phyloP scores from a whole-genome alignment of 305 asterid species.

The Fraxinus paxiana region DNA sequence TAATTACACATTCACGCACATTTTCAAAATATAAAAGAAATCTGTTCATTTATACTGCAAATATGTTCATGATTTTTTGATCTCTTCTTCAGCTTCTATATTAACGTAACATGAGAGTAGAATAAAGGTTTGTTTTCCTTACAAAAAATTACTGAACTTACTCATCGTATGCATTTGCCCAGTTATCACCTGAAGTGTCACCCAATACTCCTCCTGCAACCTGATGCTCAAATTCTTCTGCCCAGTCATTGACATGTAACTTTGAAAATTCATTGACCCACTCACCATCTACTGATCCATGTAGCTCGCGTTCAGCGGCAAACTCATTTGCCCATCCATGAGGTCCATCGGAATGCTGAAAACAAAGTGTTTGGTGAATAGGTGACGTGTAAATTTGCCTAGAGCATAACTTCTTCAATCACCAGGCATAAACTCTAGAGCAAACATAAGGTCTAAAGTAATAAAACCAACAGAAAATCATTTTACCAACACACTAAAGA shows the following conservation, averaged over 20 bases:
- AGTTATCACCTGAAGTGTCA: conserved; percentile 70
- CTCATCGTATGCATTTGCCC: conserved; percentile 98
- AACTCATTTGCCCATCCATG: conserved; percentile 86
- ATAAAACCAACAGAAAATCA: conserved; percentile 8
- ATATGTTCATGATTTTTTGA: neutral
- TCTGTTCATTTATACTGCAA: neutral
- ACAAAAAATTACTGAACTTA: conserved; percentile 39
- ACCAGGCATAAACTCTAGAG: neutral
- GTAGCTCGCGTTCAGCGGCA: conserved; percentile 58
- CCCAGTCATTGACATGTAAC: conserved; percentile 84
- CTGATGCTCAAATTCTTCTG: conserved; percentile 89
- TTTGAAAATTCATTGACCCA: conserved; percentile 95
- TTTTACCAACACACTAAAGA: neutral
- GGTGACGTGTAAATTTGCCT: neutral
- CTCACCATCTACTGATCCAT: conserved; percentile 58
- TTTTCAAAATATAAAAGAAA: neutral
- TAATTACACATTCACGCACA: neutral
- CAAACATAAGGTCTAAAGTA: neutral
- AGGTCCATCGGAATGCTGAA: conserved; percentile 65
- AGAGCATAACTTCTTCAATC: neutral
- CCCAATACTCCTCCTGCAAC: conserved; percentile 82
- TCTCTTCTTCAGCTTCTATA: neutral
- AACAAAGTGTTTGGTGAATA: conserved; percentile 8
- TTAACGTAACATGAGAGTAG: neutral
- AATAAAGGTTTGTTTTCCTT: conserved; percentile 2